Conservation (phyloP, 1,284 basidiomycete species). For the Termitomyces sp. region DNA sequence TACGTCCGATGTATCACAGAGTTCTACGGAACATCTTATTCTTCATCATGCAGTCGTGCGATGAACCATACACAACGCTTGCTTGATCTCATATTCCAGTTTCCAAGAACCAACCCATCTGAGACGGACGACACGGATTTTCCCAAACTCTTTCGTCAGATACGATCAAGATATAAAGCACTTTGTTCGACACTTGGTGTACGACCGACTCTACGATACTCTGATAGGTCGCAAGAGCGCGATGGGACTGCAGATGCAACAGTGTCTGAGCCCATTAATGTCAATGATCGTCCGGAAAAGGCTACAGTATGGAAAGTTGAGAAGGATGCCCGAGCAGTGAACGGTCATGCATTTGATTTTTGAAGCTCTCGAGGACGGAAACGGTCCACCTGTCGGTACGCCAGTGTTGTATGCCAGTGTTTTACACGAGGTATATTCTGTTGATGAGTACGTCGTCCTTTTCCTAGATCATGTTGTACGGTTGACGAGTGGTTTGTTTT, state of each 20-base stretch:
- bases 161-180: constrained; percentile 83
- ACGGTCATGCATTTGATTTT: constrained; percentile 13
- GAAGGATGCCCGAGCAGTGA: constrained; percentile 8
- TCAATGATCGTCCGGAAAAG: constrained; percentile 2
- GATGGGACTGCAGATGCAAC: constrained; percentile 14
- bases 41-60: constrained; percentile 43
- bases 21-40: neutral
- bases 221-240: constrained; percentile 19
- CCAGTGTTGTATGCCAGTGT: too few species aligned
- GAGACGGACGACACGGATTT: constrained; percentile 60
- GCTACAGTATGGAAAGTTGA: constrained; percentile 14
- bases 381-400: neutral
- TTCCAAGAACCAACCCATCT: constrained; percentile 74
- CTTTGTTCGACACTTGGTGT: constrained; percentile 83
- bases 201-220: constrained; percentile 52
- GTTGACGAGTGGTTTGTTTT: neutral
- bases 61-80: constrained; percentile 63
- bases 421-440: neutral
- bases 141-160: constrained; percentile 71
- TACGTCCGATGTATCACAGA: constrained; percentile 25
- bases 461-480: neutral
- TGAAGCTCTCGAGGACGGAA: neutral
- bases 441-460: neutral
- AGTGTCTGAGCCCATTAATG: constrained; percentile 3
- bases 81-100: constrained; percentile 67